A percentile compares a stretch with the other conserved stretches of the same genome.
Conservation (phyloP, 768 basidiomycete genomes). For the Cantharellus anzutake region DNA sequence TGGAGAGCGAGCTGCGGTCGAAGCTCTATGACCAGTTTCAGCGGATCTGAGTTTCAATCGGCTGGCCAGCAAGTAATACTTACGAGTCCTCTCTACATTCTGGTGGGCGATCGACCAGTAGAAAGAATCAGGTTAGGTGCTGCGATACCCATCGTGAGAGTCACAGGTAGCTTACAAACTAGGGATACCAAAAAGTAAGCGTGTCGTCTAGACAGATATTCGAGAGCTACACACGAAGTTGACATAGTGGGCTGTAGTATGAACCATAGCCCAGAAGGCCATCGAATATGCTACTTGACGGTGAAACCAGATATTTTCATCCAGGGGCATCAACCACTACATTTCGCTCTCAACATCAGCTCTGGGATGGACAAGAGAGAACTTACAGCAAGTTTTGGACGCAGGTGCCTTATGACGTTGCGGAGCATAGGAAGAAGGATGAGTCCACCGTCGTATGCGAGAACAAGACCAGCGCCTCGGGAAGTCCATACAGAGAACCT, state of each 20-base stretch:
- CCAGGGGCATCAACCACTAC: background rate
- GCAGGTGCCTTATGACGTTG: slow-evolving; percentile 67
- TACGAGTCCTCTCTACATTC: slow-evolving; percentile 75
- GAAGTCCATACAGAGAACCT: slow-evolving; percentile 78
- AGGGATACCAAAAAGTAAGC: background rate
- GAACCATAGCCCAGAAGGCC: slow-evolving; percentile 60
- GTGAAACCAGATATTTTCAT: slow-evolving; percentile 25
- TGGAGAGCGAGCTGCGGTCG: slow-evolving; percentile 56
- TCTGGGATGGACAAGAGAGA: background rate
- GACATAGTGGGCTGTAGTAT: slow-evolving; percentile 85
- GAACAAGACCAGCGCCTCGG: slow-evolving; percentile 77
- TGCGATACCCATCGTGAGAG: too few relatives aligned
- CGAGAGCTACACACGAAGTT: slow-evolving; percentile 32
- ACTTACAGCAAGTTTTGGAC: slow-evolving; percentile 52
- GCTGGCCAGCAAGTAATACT: slow-evolving; percentile 13
- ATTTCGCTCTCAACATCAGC: background rate
- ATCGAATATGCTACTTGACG: slow-evolving; percentile 86
- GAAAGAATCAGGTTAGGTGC: background rate
- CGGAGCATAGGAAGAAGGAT: slow-evolving; percentile 82
- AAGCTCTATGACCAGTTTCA: slow-evolving; percentile 34
- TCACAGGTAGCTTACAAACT: too few relatives aligned
- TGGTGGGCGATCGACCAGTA: background rate
- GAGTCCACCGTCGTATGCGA: slow-evolving; percentile 71
- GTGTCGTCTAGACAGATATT: background rate
- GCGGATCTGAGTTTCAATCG: background rate